phyloP scores from a whole-genome alignment of 2,329 filamentous ascomycete genomes.

The Scytalidium sp. region DNA sequence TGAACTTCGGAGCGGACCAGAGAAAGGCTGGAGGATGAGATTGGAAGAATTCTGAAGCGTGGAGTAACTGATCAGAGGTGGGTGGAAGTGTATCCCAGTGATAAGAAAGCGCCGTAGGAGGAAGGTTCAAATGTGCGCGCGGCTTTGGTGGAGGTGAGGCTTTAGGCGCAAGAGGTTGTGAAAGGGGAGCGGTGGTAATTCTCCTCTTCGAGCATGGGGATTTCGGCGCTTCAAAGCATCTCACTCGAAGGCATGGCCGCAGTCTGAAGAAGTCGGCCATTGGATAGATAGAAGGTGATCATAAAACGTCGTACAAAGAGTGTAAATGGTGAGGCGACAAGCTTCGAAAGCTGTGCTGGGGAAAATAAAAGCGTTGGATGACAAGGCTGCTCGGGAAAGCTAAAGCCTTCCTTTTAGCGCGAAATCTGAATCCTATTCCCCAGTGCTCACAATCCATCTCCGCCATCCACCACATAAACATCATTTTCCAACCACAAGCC shows the following conservation, averaged over 20 bases:
- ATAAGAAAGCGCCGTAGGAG: slow-evolving; percentile 31
- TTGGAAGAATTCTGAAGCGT: slow-evolving; percentile 43
- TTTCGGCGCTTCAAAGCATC: neutral
- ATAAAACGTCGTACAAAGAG: neutral
- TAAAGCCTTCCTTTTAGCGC: neutral
- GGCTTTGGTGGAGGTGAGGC: neutral
- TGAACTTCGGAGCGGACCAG: slow-evolving; percentile 59
- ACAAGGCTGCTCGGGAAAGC: neutral
- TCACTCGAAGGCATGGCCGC: neutral
- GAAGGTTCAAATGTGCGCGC: slow-evolving; percentile 7
- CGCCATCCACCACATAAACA: neutral
- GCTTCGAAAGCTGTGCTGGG: neutral
- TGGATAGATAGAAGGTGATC: neutral
- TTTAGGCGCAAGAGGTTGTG: neutral
- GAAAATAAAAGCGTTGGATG: neutral
- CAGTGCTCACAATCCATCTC: neutral
- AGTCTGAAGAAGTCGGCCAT: neutral
- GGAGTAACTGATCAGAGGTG: slow-evolving; percentile 36
- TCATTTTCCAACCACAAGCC: neutral
- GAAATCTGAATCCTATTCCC: neutral
- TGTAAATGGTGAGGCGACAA: too few relatives aligned
- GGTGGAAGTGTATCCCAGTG: slow-evolving; percentile 50
- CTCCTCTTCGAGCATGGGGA: neutral
- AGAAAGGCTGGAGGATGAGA: slow-evolving; percentile 49
- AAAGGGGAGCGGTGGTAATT: neutral